These are phyloP conservation scores for Chenopodium quinoa DNA, from an alignment of 148 eudicot species.

Conservation along the genomic window DNA sequence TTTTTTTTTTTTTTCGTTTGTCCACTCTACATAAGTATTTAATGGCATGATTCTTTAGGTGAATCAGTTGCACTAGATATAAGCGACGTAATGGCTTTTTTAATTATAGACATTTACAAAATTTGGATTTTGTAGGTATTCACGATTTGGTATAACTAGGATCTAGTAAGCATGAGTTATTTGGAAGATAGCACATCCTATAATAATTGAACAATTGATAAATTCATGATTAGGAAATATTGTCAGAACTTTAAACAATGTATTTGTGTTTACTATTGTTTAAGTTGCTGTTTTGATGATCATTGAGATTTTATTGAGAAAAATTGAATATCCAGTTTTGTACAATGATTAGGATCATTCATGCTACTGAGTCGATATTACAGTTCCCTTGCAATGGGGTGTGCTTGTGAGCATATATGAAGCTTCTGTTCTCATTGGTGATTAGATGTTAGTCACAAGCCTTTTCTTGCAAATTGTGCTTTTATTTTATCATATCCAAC, in stretches of 20 bases:
- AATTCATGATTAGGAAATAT: background rate
- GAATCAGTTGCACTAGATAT: background rate
- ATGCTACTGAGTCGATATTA: background rate
- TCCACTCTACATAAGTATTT: too few species aligned
- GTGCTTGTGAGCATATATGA: background rate
- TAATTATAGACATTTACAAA: background rate
- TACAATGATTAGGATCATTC: background rate
- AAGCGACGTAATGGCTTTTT: background rate
- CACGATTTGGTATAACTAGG: background rate
- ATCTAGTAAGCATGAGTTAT: background rate
- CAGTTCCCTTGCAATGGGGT: background rate
- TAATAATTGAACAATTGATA: background rate
- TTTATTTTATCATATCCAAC: background rate
- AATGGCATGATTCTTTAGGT: background rate
- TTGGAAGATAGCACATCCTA: background rate
- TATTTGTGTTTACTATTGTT: too few species aligned
- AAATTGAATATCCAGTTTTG: background rate
- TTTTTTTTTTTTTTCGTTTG: too few species aligned
- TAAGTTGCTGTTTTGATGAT: background rate
- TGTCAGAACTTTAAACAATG: background rate
- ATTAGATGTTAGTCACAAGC: background rate
- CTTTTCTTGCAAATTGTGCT: background rate
- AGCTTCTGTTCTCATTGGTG: background rate
- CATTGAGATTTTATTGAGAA: background rate
- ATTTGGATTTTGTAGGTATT: background rate